A percentile compares a stretch with the other conserved stretches of the same genome.
Evolutionary conservation across 2,329 filamentous ascomycete genomes (phyloP).

Genomic region (Trichoderma semiorbis): DNA sequence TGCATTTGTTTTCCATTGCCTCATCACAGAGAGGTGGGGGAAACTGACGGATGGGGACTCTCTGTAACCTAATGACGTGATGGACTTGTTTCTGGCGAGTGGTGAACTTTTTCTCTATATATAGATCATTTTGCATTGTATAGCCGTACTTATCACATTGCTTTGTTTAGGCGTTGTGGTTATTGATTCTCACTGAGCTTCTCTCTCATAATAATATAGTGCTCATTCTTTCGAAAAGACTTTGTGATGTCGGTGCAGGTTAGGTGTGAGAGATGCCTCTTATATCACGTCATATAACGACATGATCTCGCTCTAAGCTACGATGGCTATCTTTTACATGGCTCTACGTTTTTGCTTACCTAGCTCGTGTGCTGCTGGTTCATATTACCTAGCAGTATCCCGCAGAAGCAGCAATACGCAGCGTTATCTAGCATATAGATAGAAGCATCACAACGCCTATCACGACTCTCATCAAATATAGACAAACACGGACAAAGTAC

Average conservation of each 20-base stretch:
- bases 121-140: constrained; percentile 19
- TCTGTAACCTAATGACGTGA: not conserved
- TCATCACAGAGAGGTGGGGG: not conserved
- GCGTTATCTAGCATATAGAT: not conserved
- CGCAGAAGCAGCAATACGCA: not conserved
- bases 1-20: not conserved
- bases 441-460: not conserved
- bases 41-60: not conserved
- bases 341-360: not conserved
- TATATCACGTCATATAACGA: not conserved
- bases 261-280: not conserved
- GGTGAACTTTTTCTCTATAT: constrained; percentile 6
- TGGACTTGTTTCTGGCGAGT: not conserved
- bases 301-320: not conserved
- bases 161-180: constrained; percentile 5
- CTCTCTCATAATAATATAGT: not conserved
- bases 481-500: not conserved
- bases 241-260: not conserved
- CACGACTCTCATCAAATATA: not conserved
- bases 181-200: not conserved
- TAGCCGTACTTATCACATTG: constrained; percentile 17
- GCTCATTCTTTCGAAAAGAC: not conserved
- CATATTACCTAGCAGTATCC: not conserved
- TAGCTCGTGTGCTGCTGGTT: not conserved
- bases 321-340: not conserved